Conservation (phyloP, 176 grass and related monocot species). For the Calamus simplicifolius region DNA sequence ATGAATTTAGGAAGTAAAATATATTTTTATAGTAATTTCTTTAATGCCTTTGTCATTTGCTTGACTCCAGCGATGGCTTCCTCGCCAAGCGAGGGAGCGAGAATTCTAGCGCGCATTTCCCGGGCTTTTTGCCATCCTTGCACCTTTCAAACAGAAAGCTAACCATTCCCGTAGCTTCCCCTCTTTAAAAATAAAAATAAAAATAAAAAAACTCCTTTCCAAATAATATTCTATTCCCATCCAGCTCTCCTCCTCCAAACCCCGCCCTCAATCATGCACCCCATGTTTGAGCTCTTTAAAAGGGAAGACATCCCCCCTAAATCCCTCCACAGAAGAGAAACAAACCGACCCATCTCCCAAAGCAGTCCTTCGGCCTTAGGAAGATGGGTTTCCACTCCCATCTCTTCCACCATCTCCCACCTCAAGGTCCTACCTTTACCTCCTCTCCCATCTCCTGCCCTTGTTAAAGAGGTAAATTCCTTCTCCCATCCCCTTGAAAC, state of each 20-base stretch:
- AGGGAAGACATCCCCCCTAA: background rate
- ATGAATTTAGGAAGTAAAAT: too few species aligned
- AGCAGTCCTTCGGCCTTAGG: background rate
- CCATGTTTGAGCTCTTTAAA: slow-evolving; percentile 39
- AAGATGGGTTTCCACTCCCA: background rate
- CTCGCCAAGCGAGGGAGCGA: slow-evolving; percentile 20
- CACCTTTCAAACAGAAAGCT: background rate
- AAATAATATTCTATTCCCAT: background rate
- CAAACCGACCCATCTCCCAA: background rate
- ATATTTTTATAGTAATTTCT: too few species aligned
- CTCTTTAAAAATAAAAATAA: slow-evolving; percentile 21
- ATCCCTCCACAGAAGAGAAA: background rate
- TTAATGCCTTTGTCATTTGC: too few species aligned
- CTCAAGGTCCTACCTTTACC: background rate
- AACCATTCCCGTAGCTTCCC: too few species aligned
- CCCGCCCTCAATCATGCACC: slow-evolving; percentile 27
- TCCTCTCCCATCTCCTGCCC: background rate
- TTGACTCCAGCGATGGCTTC: too few species aligned
- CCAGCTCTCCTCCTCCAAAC: background rate
- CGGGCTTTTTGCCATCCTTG: slow-evolving; percentile 10
- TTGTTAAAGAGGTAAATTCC: background rate
- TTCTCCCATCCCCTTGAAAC: background rate
- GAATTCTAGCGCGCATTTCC: slow-evolving; percentile 28
- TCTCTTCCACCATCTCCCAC: background rate
- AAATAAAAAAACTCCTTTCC: background rate